Evolutionary conservation across 2,329 filamentous ascomycete species (phyloP).

Genomic region (Dactylellina sp.): DNA sequence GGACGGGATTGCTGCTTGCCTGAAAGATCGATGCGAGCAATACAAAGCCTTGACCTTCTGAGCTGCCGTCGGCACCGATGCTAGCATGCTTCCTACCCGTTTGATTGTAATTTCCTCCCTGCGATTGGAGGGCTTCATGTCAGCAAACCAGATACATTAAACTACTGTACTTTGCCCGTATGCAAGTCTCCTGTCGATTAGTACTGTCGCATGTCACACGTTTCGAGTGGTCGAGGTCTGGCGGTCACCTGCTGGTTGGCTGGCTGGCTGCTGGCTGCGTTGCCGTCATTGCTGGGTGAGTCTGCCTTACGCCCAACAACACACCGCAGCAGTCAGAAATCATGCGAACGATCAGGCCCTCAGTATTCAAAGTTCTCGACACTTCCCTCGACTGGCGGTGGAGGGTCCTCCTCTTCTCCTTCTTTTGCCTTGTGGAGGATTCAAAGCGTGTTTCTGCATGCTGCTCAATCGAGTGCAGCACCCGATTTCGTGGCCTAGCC

Average conservation of each 20-base stretch:
- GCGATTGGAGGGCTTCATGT: too few species aligned
- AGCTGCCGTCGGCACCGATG: constrained; percentile 14
- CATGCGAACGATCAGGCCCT: constrained; percentile 16
- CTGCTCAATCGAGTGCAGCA: not conserved
- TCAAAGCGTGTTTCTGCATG: constrained; percentile 25
- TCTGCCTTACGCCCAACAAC: constrained; percentile 39
- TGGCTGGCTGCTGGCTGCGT: constrained; percentile 17
- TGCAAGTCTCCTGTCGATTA: constrained; percentile 19
- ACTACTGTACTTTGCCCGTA: constrained; percentile 14
- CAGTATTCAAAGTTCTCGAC: not conserved
- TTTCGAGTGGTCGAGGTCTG: constrained; percentile 35
- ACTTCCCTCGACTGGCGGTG: constrained; percentile 65
- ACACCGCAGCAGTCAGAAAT: constrained; percentile 32
- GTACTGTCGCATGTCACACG: constrained; percentile 26
- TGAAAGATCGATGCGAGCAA: constrained; percentile 4
- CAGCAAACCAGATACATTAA: not conserved
- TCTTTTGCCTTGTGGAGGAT: constrained; percentile 36
- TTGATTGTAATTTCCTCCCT: too few species aligned
- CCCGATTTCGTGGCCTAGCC: not conserved
- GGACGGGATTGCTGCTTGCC: constrained; percentile 25
- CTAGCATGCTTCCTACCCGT: not conserved
- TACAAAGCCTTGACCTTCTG: too few species aligned
- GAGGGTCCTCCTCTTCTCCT: too few species aligned
- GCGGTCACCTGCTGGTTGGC: constrained; percentile 19
- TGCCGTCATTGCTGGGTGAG: constrained; percentile 34